Evolutionary conservation across 163 green algal genomes (phyloP).

Genomic region (Chlorella variabilis): DNA sequence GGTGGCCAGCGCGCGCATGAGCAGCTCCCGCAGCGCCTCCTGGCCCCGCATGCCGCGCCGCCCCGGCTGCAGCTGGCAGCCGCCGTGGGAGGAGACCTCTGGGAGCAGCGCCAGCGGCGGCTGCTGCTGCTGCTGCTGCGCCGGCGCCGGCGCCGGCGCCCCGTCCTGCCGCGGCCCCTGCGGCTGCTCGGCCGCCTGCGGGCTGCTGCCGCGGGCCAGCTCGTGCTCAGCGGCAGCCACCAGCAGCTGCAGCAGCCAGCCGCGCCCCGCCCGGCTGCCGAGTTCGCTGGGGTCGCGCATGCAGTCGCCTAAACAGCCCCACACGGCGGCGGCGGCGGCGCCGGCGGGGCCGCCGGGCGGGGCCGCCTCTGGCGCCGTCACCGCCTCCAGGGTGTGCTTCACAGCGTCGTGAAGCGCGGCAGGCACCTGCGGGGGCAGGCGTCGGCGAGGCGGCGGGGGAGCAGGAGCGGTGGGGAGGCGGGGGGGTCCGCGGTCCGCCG

Average conservation of each 20-base stretch:
- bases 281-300: constrained; percentile 33
- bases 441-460: too few species aligned
- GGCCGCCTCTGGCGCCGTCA: constrained; percentile 1
- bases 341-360: background rate
- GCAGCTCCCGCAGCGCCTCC: constrained; percentile 35
- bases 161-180: background rate
- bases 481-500: too few species aligned
- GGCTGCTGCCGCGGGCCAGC: background rate
- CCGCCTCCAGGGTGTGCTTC: constrained; percentile 24
- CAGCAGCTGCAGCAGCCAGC: constrained; percentile 44
- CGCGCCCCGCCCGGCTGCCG: constrained; percentile 30
- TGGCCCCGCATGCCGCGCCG: constrained; percentile 31
- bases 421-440: constrained; percentile 6
- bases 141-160: background rate
- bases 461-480: too few species aligned
- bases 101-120: constrained; percentile 30
- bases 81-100: constrained; percentile 24
- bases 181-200: background rate
- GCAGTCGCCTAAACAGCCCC: constrained; percentile 40
- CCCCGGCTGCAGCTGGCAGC: constrained; percentile 37
- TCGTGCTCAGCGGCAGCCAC: constrained; percentile 31
- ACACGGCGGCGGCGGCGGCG: constrained; percentile 1
- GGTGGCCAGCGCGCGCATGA: constrained; percentile 41
- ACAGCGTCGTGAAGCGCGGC: constrained; percentile 28
- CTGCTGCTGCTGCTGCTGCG: background rate